These are phyloP conservation scores for Podosphaera leucotricha DNA, from an alignment of 2,329 filamentous ascomycete species.

Conservation along the genomic window DNA sequence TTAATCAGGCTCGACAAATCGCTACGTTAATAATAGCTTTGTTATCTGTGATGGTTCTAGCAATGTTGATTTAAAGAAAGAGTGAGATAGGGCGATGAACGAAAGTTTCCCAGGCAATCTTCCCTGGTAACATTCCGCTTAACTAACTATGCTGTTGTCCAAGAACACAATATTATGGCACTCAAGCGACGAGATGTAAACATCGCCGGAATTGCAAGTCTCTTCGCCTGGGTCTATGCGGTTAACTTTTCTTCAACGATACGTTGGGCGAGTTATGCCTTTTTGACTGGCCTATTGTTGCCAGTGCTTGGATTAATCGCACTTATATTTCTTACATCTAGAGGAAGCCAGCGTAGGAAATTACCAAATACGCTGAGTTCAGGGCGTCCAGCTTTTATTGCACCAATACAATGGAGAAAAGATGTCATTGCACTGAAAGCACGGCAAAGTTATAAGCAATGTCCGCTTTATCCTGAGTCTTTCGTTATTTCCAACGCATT, in stretches of 20 bases:
- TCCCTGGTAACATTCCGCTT: too few relatives aligned
- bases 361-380: slow-evolving; percentile 20
- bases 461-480: slow-evolving; percentile 52
- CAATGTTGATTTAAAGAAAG: too few relatives aligned
- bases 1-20: too few relatives aligned
- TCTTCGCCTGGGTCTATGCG: slow-evolving; percentile 72
- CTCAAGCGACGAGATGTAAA: slow-evolving; percentile 50
- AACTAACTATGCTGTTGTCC: too few relatives aligned
- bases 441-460: slow-evolving; percentile 41
- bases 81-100: too few relatives aligned
- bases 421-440: slow-evolving; percentile 44
- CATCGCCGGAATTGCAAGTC: slow-evolving; percentile 41
- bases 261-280: slow-evolving; percentile 68
- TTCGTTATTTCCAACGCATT: slow-evolving; percentile 57
- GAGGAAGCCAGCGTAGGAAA: slow-evolving; percentile 21
- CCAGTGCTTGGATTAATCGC: slow-evolving; percentile 29
- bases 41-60: too few relatives aligned
- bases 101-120: too few relatives aligned
- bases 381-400: slow-evolving; percentile 33
- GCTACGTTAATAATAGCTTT: too few relatives aligned
- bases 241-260: slow-evolving; percentile 63
- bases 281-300: slow-evolving; percentile 43
- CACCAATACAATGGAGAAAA: slow-evolving; percentile 37
- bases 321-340: slow-evolving; percentile 37
- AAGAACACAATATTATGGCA: slow-evolving; percentile 27